Conservation (phyloP, 2,329 filamentous ascomycete species). For the Apiospora marii region DNA sequence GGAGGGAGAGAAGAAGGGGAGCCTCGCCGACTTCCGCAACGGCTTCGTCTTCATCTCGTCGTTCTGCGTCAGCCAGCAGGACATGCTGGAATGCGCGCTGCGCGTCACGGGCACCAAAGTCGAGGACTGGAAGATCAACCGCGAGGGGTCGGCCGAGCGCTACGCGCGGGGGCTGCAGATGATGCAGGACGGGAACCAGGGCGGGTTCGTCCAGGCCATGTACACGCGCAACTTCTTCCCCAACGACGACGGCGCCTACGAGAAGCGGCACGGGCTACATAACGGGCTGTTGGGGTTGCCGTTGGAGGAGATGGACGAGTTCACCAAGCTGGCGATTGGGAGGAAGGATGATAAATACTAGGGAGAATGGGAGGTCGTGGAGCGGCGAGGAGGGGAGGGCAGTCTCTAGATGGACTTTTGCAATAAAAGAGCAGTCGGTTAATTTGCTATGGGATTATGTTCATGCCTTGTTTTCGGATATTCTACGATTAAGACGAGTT, state of each 20-base stretch:
- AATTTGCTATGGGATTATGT: background rate
- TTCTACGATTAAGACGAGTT: background rate
- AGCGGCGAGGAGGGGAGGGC: background rate
- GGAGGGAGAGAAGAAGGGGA: constrained; percentile 36
- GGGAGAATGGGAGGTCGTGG: too few species aligned
- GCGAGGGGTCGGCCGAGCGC: constrained; percentile 55
- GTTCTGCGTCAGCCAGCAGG: constrained; percentile 66
- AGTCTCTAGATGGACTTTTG: background rate
- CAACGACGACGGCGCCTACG: constrained; percentile 23
- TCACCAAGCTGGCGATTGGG: constrained; percentile 24
- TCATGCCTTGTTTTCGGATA: constrained; percentile 20
- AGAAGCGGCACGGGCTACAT: constrained; percentile 15
- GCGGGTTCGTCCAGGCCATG: constrained; percentile 25
- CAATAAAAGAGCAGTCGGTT: background rate
- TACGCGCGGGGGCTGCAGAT: constrained; percentile 54
- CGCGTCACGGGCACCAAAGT: constrained; percentile 61
- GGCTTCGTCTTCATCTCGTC: constrained; percentile 59
- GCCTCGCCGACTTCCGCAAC: constrained; percentile 55
- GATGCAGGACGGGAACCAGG: constrained; percentile 12
- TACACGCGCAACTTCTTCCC: constrained; percentile 27
- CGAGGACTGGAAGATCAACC: constrained; percentile 65
- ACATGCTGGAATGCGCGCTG: constrained; percentile 70
- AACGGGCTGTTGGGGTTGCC: constrained; percentile 26
- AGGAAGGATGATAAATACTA: background rate
- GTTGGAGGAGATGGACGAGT: constrained; percentile 27